Evolutionary conservation across 352 stramenopile species (phyloP).

Genomic region (Pythium rhizo-oryzae): DNA sequence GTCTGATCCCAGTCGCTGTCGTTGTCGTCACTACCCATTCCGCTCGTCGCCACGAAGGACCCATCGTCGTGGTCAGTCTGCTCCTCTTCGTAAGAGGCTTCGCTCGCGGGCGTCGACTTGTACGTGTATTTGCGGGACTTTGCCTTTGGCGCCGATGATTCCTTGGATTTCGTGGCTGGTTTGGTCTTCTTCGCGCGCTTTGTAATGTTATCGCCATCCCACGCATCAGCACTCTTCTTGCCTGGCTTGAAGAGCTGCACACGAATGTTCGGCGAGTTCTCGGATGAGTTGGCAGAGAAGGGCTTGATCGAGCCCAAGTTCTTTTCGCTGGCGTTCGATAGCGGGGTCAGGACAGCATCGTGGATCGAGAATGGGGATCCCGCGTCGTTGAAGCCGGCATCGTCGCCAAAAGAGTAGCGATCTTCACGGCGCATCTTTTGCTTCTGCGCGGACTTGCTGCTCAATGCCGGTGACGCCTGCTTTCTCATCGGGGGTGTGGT

Average conservation of each 20-base stretch:
- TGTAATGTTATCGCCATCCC: constrained; percentile 36
- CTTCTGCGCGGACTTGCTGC: constrained; percentile 29
- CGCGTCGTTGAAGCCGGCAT: constrained; percentile 37
- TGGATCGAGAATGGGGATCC: constrained; percentile 65
- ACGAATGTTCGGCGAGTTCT: constrained; percentile 49
- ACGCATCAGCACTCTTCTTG: constrained; percentile 29
- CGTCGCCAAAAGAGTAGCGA: constrained; percentile 39
- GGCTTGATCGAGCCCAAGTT: constrained; percentile 57
- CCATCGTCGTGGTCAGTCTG: constrained; percentile 69
- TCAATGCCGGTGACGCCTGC: constrained; percentile 1
- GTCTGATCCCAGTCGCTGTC: constrained; percentile 54
- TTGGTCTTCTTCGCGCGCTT: constrained; percentile 33
- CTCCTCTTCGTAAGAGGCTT: constrained; percentile 47
- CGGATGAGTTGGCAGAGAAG: constrained; percentile 40
- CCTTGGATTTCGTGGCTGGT: constrained; percentile 34
- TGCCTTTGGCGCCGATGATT: constrained; percentile 13
- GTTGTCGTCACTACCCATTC: constrained; percentile 46
- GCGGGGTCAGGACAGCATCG: constrained; percentile 57
- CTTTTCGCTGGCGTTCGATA: constrained; percentile 75
- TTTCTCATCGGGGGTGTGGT: constrained; percentile 15
- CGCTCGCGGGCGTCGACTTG: constrained; percentile 42
- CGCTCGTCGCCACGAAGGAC: constrained; percentile 51
- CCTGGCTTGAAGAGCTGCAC: constrained; percentile 53
- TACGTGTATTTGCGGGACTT: constrained; percentile 57
- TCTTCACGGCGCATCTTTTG: constrained; percentile 25